Percentiles rank a stretch among this genome's conserved stretches.
These are phyloP conservation scores for Pseudohyphozyma bogoriensis DNA, from an alignment of 768 basidiomycete genomes.

Conservation along the genomic window DNA sequence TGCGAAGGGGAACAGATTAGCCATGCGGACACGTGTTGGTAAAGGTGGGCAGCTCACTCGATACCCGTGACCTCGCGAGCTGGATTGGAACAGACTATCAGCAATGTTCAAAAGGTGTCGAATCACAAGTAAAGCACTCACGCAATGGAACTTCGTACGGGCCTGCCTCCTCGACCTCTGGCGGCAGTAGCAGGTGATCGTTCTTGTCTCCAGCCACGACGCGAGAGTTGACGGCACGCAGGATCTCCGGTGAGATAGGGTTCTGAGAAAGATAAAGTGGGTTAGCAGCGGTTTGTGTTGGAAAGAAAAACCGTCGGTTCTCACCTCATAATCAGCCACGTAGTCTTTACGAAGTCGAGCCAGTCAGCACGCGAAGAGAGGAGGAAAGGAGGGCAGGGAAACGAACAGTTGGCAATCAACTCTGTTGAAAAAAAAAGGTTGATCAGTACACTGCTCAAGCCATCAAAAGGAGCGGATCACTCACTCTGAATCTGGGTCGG, in stretches of 20 bases:
- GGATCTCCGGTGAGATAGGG: slow-evolving; percentile 92
- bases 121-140: too few species aligned
- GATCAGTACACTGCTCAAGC: too few species aligned
- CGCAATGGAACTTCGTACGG: slow-evolving; percentile 86
- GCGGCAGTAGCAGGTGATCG: slow-evolving; percentile 88
- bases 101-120: too few species aligned
- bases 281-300: neutral
- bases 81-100: too few species aligned
- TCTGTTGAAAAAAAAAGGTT: slow-evolving; percentile 34
- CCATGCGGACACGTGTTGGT: too few species aligned
- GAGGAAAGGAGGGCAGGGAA: neutral
- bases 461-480: neutral
- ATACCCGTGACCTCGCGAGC: slow-evolving; percentile 89
- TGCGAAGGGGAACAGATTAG: neutral
- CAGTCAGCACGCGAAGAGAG: neutral
- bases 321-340: slow-evolving; percentile 94
- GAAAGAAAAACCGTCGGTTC: too few species aligned
- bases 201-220: slow-evolving; percentile 94
- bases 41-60: slow-evolving; percentile 46
- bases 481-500: slow-evolving; percentile 88
- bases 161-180: slow-evolving; percentile 94
- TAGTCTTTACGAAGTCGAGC: slow-evolving; percentile 46
- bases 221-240: slow-evolving; percentile 89
- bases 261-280: slow-evolving; percentile 47
- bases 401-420: slow-evolving; percentile 60